Base-by-base conservation (phyloP, 768 basidiomycete species). In the Amanita exitialis region DNA sequence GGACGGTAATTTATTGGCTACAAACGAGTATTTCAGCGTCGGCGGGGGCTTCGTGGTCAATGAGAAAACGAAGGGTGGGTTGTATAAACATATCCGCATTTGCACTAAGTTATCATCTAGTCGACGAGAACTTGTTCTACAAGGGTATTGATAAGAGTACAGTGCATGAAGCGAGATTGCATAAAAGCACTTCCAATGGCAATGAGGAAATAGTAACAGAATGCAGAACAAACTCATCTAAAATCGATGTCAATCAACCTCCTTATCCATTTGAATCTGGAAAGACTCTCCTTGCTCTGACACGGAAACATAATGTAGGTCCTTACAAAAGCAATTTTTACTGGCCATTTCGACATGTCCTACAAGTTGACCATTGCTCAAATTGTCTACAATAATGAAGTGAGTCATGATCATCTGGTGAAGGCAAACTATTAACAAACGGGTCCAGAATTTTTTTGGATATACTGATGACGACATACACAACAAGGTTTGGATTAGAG, bases 31-130 rank as follows among this genome's bases (percentile, higher is more conserved):
- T 60, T 96, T 90, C 62, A 90, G 87, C 49, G 91, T 96, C 44
- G 91, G 92, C 2, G 92, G 92, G 39, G 92, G 92, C 2, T 96
- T 95, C 62, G 92, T 95, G 3, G 91, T 96, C 21, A 96, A 96
- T 59, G 89, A 93, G 36, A 88, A 91, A 64, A 96, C 92, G 1
- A 86, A 93, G 73, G 82, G 88, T 84, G 57, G 52, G 60, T 55
- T 15, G 8, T 21, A 37, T 39, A 20, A 8, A 35, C 10, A 27
- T 51, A 46, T 47, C 32, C 10, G 10, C 51, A 15, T 27, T 39
- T 20, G 42, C 44, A 5, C 49, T 45, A 23, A 15, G 46, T 21
- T 38, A 39, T 52, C 53, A 27, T 44, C 49, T 45, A 87, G 90
- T 83, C 49, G 91, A 91, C 58, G 94, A 97, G 69, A 97, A 97